phyloP scores from a whole-genome alignment of 1,139 yeast species.

The Candida labiduridarum region DNA sequence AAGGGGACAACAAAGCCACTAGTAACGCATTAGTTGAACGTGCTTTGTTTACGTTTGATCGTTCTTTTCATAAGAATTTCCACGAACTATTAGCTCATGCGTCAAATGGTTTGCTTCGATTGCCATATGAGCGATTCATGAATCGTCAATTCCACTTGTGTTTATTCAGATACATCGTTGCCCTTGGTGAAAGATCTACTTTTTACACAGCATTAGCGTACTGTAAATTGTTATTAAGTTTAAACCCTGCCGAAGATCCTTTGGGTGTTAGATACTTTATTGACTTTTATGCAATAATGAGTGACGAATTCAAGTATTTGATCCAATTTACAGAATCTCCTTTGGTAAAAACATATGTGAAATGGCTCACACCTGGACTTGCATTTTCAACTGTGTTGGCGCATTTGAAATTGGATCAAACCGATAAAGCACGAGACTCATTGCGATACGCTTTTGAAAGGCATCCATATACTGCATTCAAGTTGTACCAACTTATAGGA shows the following conservation, averaged over 20 bases:
- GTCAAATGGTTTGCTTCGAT: conserved; percentile 60
- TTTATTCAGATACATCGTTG: conserved; percentile 69
- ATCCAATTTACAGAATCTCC: conserved; percentile 58
- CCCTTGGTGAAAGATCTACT: conserved; percentile 77
- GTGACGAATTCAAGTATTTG: conserved; percentile 66
- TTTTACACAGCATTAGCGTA: conserved; percentile 75
- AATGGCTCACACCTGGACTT: conserved; percentile 77
- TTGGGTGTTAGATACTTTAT: conserved; percentile 81
- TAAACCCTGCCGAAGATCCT: conserved; percentile 83
- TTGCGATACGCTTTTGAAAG: conserved; percentile 52
- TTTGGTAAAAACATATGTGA: conserved; percentile 54
- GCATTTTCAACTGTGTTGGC: conserved; percentile 72
- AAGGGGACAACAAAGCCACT: conserved; percentile 70
- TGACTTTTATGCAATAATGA: conserved; percentile 73
- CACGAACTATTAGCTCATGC: conserved; percentile 53
- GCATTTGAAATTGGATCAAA: conserved; percentile 41
- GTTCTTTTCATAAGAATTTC: conserved; percentile 46
- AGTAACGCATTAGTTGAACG: conserved; percentile 75
- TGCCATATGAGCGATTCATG: conserved; percentile 75
- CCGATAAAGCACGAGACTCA: conserved; percentile 46
- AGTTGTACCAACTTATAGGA: conserved; percentile 48
- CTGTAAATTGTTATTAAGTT: conserved; percentile 66
- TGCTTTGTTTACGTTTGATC: conserved; percentile 77
- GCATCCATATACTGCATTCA: conserved; percentile 63
- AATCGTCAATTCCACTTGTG: conserved; percentile 80